Evolutionary conservation across 2,329 filamentous ascomycete genomes (phyloP).

Genomic region (Microdochium paspali): DNA sequence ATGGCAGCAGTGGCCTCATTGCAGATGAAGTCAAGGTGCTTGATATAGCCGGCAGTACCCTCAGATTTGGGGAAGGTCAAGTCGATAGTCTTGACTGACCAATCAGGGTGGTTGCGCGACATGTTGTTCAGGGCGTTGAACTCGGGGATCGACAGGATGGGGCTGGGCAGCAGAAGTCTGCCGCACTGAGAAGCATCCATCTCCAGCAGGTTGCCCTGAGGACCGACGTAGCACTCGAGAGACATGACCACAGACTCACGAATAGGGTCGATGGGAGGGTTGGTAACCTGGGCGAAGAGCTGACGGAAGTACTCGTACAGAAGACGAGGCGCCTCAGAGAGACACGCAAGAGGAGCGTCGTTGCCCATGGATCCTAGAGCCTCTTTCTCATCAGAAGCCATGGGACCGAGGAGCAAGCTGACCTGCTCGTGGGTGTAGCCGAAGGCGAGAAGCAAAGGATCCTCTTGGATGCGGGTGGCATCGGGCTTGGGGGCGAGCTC

Average conservation of each 20-base stretch:
- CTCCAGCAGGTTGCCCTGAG: conserved; percentile 88
- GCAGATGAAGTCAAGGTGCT: conserved; percentile 82
- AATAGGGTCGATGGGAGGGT: conserved; percentile 94
- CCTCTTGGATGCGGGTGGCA: conserved; percentile 66
- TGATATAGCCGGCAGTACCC: conserved; percentile 75
- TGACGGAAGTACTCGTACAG: conserved; percentile 97
- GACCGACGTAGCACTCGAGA: conserved; percentile 89
- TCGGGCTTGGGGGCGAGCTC: conserved; percentile 62
- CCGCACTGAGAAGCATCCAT: conserved; percentile 88
- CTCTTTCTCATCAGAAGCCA: conserved; percentile 97
- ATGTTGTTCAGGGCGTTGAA: conserved; percentile 84
- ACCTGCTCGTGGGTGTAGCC: conserved; percentile 96
- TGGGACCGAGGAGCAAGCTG: conserved; percentile 80
- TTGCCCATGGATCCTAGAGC: conserved; percentile 97
- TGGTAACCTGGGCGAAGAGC: conserved; percentile 95
- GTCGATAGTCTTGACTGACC: conserved; percentile 86
- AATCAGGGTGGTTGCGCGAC: conserved; percentile 59
- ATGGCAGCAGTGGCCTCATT: conserved; percentile 76
- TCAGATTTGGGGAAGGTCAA: conserved; percentile 85
- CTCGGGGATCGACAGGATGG: conserved; percentile 80
- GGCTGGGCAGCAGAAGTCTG: conserved; percentile 76
- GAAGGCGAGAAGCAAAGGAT: conserved; percentile 75
- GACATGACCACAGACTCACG: conserved; percentile 98
- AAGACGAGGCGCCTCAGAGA: conserved; percentile 80
- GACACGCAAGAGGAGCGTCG: conserved; percentile 83